A percentile compares a stretch with the other conserved stretches of the same genome.
Evolutionary conservation across 495 filamentous ascomycete genomes (phyloP).

Genomic region (Cercophora newfieldiana): DNA sequence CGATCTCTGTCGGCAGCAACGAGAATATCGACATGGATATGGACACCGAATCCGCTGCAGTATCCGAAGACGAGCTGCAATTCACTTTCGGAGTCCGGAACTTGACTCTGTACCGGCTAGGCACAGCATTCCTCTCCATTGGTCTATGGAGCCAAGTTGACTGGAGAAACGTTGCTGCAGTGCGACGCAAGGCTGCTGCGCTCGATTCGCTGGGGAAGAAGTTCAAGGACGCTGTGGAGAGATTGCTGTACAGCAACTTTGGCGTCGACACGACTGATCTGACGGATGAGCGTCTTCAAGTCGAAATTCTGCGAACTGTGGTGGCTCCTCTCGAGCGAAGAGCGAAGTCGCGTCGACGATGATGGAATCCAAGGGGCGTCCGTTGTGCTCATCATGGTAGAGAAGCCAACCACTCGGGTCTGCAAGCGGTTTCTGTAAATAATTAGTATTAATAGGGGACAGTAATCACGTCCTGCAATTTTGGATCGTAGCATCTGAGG

Average conservation of each 20-base stretch:
- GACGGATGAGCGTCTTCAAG: slow-evolving; percentile 10
- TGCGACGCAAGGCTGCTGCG: slow-evolving; percentile 8
- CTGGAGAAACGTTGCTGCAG: slow-evolving; percentile 6
- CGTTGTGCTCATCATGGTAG: too few relatives aligned
- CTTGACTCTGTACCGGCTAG: slow-evolving; percentile 8
- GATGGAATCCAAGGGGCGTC: neutral
- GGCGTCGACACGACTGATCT: slow-evolving; percentile 7
- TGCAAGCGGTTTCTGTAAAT: too few relatives aligned
- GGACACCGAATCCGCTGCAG: neutral
- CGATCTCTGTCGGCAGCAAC: neutral
- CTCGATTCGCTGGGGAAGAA: slow-evolving; percentile 9
- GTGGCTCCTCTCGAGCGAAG: slow-evolving; percentile 10
- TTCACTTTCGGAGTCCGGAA: slow-evolving; percentile 10
- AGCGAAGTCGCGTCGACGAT: slow-evolving; percentile 2
- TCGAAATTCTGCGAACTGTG: slow-evolving; percentile 10
- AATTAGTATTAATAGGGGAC: too few relatives aligned
- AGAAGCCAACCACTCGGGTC: too few relatives aligned
- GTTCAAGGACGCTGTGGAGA: slow-evolving; percentile 4
- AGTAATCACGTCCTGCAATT: too few relatives aligned
- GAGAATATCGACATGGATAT: slow-evolving; percentile 4
- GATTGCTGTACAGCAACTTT: slow-evolving; percentile 8
- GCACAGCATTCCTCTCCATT: slow-evolving; percentile 11
- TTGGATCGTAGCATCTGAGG: too few relatives aligned
- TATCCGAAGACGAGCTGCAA: slow-evolving; percentile 11
- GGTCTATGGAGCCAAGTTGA: slow-evolving; percentile 5